Base-by-base conservation (phyloP, 208 protist genomes). In the Blechomonas ayalai region DNA sequence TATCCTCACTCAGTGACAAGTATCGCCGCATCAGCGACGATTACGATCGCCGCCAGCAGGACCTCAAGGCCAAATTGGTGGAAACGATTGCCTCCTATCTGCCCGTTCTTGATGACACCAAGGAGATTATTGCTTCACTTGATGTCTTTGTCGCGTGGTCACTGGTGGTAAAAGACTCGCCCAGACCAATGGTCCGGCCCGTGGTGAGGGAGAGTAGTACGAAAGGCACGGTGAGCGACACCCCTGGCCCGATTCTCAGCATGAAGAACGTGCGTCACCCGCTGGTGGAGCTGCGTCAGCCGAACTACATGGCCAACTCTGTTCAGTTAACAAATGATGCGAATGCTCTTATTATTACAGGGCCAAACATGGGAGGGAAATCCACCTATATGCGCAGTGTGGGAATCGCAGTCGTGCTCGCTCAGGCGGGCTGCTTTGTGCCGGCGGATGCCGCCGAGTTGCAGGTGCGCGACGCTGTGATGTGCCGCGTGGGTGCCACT, bases 401-500 rank as follows among this genome's bases (percentile, higher is more conserved):
- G 9, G 98, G 92, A 35, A 72, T 99, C 22, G 90, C 91, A 13
- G 82, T 97, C 10, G 77, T 99, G 10, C 83, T 99, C 61, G 97
- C 98, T 9, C 98, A 99, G 64, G 96, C 98, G 15, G 98, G 98
- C 20, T 99, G 90, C 60, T 99, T 98, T 74, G 97, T 99, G 13
- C 98, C 98, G 9, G 97, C 92, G 12, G 79, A 93, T 28, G 56
- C 70, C 9, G 92, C 91, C 10, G 66, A 81, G 54, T 38, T 95
- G 36, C 39, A 50, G 34, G 59, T 90, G 45, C 75, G 87, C 25
- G 97, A 99, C 67, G 72, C 79, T 15, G 97, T 99, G 27, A 89
- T 99, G 53, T 95, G 96, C 18, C 85, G 98, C 25, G 96, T 99
- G 12, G 98, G 98, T n/a, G 98, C 98, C 0, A 96, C 95, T 13